Base-by-base conservation (phyloP, 148 eudicot species). In the Polygonum aviculare region DNA sequence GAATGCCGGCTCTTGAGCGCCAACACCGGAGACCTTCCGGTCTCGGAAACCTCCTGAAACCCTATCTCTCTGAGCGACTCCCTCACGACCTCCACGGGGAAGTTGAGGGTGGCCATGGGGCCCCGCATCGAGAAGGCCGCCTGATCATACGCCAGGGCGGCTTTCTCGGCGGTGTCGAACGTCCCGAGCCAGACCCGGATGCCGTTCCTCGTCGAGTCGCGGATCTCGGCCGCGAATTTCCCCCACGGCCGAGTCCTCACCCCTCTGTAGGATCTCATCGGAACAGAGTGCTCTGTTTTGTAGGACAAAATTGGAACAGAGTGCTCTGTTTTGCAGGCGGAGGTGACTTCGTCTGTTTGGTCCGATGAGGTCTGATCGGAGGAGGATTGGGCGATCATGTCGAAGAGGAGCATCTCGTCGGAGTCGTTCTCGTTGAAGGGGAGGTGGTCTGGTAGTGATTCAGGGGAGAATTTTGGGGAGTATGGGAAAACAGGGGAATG, bases 171-270 rank as follows among this genome's bases (percentile, higher is more conserved):
- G 4, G 83, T 89, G 70, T 91, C 92, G 57, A 91, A 91, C 14
- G 97, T 91, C 6, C 97, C 97, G 7, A 91, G 62, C 97, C 93
- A 91, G 0, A 91, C 97, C 79, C 97, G 78, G 1, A 89, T 81
- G 0, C 97, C 93, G 26, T 91, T 91, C 76, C 96, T 80, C 0
- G 96, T 91, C 0, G 96, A 91, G 52, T 91, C 96, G 31, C 96
- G 76, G 41, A 91, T 91, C 69, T 91, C 97, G 0, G 93, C 97
- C 0, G 97, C 93, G 52, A 78, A 89, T 54, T 89, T 91, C 15
- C 97, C 97, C 97, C 97, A 91, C 0, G 97, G 97, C 52, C 97
- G 80, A 72, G 55, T 77, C 51, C 97, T 59, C 0, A 91, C 97
- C 4, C 97, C 97, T 71, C 97, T 77, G 16, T 77, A 91, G 0